phyloP scores from a whole-genome alignment of 108 stramenopile genomes.

The Cyclotella choctawhatcheeana region DNA sequence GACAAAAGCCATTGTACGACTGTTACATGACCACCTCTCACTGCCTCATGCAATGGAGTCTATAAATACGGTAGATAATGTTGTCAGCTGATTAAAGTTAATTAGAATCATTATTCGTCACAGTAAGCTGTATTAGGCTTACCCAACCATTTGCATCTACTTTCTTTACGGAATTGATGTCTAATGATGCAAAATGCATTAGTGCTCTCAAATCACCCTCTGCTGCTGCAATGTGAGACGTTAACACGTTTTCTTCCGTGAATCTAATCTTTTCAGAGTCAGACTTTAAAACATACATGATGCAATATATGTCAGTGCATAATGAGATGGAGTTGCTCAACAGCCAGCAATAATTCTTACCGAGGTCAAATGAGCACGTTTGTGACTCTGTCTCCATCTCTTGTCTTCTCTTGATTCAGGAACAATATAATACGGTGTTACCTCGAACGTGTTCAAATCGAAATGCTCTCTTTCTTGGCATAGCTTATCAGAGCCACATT shows the following conservation, averaged over 20 bases:
- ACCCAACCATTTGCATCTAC: slow-evolving; percentile 78
- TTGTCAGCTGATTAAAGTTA: not conserved
- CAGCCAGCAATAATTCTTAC: no score
- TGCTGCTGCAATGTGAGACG: slow-evolving; percentile 62
- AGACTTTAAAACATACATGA: not conserved
- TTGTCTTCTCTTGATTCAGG: slow-evolving; percentile 33
- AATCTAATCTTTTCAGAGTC: not conserved
- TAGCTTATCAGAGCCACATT: not conserved
- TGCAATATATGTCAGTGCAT: not conserved
- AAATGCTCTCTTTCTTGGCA: slow-evolving; percentile 18
- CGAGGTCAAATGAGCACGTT: slow-evolving; percentile 35
- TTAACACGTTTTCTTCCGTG: slow-evolving; percentile 16
- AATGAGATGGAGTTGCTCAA: not conserved
- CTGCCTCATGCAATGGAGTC: slow-evolving; percentile 85
- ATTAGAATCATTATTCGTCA: not conserved
- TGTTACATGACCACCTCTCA: slow-evolving; percentile 69
- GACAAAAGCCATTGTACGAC: slow-evolving; percentile 59
- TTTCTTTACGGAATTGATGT: slow-evolving; percentile 54
- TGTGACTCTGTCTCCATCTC: slow-evolving; percentile 35
- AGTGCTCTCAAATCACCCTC: slow-evolving; percentile 56
- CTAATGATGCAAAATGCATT: slow-evolving; percentile 46
- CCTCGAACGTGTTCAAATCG: slow-evolving; percentile 31
- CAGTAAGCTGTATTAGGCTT: not conserved
- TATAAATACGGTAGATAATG: not conserved
- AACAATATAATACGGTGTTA: slow-evolving; percentile 34